Evolutionary conservation across 176 grass and related monocot genomes (phyloP), one percentile per base, ranked within the genome.

Genomic region (Metroxylon sagu): DNA sequence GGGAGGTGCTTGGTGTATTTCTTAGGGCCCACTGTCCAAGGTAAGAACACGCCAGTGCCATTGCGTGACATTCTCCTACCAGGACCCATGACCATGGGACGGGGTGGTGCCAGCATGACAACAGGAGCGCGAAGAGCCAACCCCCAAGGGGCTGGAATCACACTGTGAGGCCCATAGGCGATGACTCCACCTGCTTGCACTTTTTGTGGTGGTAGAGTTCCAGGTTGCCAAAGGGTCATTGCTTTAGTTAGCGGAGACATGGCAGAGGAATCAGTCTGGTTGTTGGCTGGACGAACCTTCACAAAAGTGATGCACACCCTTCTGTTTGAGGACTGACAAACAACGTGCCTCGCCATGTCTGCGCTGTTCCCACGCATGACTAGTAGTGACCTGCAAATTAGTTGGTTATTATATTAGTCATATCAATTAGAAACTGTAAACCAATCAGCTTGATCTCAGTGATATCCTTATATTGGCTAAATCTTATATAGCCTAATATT

Each of bases 41-140:
- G 94, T 62, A 98, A 76, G 79, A 98, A 98, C 51, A 98, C 94
- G n/a, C 94, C 94, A 10, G 94, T 98, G 68, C 94, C 93, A 39
- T 73, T 72, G 16, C 81, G 82, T 14, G 66, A 65, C 70, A 80
- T 82, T 66, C 77, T 77, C 76, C 83, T 98, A 73, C 74, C 65
- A 8, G 72, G 54, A 53, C 81, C 69, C 82, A 79, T 74, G 49
- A 77, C 65, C 57, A 91, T 74, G 3, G 87, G 66, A 76, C 82
- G 80, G 6, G 79, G 62, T 1, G 93, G 87, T 26, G 84, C 74
- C 23, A 98, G 68, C 76, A 98, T 79, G 53, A 90, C 73, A 5
- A 82, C 68, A 2, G 93, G 84, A 7, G 81, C 78, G 59, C 84
- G 88, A 19, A 92, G 64, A 21, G 85, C 55, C 84, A 98, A 75